Conservation (phyloP, 768 basidiomycete species). For the Obba rivulosa region DNA sequence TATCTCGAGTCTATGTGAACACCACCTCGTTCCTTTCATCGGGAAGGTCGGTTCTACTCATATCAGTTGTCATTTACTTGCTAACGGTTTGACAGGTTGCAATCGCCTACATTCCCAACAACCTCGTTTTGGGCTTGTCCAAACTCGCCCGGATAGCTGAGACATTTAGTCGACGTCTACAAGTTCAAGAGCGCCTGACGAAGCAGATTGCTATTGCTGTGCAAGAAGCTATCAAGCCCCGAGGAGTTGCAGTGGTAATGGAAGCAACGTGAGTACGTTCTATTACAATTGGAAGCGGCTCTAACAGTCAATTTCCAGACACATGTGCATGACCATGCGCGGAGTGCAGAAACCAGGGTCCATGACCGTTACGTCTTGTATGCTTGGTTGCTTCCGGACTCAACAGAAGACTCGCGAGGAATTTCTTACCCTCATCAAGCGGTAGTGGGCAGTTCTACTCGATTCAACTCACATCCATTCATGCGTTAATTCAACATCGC, state of each 20-base stretch:
- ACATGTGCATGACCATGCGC: conserved; percentile 99
- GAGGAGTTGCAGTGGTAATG: conserved; percentile 99
- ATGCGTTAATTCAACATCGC: conserved; percentile 22
- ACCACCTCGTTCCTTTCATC: conserved; percentile 96
- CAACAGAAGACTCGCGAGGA: conserved; percentile 98
- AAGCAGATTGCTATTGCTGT: conserved; percentile 98
- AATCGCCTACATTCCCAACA: conserved; percentile 96
- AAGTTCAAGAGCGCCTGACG: conserved; percentile 96
- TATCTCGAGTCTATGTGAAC: conserved; percentile 95
- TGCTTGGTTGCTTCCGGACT: conserved; percentile 98
- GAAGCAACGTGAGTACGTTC: conserved; percentile 80
- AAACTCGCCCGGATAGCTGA: conserved; percentile 97
- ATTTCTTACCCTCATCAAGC: conserved; percentile 82
- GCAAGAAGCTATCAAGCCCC: conserved; percentile 95
- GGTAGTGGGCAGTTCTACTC: conserved; percentile 19
- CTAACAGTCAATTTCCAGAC: conserved; percentile 42
- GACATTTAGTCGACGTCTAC: conserved; percentile 91
- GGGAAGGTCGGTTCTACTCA: conserved; percentile 67
- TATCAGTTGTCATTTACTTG: not conserved
- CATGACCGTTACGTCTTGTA: conserved; percentile 92
- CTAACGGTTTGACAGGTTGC: conserved; percentile 60
- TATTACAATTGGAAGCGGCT: conserved; percentile 6
- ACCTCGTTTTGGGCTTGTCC: conserved; percentile 89
- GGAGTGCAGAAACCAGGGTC: conserved; percentile 98
- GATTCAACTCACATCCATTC: conserved; percentile 45